These are phyloP conservation scores for Candida ulmi DNA, from an alignment of 805 yeast genomes.

Conservation along the genomic window DNA sequence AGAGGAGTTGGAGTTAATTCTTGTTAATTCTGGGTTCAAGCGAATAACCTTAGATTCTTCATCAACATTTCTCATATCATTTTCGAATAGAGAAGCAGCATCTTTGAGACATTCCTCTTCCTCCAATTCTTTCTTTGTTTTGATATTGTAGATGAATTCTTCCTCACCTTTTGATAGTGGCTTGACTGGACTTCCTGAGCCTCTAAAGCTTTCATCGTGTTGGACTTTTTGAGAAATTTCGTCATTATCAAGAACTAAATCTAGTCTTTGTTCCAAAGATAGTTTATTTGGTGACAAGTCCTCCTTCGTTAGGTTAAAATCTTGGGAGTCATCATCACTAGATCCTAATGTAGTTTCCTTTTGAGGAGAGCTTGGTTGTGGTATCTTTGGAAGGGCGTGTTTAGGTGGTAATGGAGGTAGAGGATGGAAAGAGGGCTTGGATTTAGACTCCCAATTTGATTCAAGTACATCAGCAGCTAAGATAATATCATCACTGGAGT, in stretches of 20 bases:
- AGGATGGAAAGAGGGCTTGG: slow-evolving; percentile 22
- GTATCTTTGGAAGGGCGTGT: slow-evolving; percentile 13
- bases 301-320: slow-evolving; percentile 22
- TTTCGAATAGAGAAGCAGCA: slow-evolving; percentile 28
- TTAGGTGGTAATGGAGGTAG: slow-evolving; percentile 34
- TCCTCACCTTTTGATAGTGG: slow-evolving; percentile 17
- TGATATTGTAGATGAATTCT: slow-evolving; percentile 19
- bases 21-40: slow-evolving; percentile 21
- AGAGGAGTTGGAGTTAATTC: slow-evolving; percentile 21
- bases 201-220: slow-evolving; percentile 18
- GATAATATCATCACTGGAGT: slow-evolving; percentile 11
- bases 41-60: slow-evolving; percentile 15
- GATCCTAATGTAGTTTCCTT: slow-evolving; percentile 21
- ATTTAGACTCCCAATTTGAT: slow-evolving; percentile 22
- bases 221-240: slow-evolving; percentile 19
- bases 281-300: slow-evolving; percentile 21
- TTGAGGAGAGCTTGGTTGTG: slow-evolving; percentile 15
- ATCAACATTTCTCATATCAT: slow-evolving; percentile 28
- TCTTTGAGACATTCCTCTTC: slow-evolving; percentile 24
- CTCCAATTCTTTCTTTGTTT: slow-evolving; percentile 14
- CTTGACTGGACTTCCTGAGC: slow-evolving; percentile 20
- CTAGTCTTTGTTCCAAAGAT: slow-evolving; percentile 39
- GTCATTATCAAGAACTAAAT: slow-evolving; percentile 30
- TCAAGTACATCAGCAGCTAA: slow-evolving; percentile 13
- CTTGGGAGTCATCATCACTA: slow-evolving; percentile 23